Evolutionary conservation across 441 rosid species (phyloP).

Genomic region (Erodium texanum): DNA sequence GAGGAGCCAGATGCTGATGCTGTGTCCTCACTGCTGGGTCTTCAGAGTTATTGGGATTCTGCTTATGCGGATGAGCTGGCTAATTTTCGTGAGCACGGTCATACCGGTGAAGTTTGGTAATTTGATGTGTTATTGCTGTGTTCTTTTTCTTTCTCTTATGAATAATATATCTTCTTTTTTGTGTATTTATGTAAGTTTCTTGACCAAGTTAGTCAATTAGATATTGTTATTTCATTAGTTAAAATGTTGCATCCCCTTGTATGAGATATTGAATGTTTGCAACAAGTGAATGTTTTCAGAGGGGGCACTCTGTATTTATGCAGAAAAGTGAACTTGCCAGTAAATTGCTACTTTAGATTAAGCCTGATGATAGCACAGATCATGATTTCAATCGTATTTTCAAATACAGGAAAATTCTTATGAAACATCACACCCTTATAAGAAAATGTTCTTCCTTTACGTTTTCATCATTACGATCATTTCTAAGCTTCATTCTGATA

Average conservation of each 20-base stretch:
- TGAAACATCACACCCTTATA: neutral
- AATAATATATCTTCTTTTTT: neutral
- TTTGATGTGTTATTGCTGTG: slow-evolving; percentile 5
- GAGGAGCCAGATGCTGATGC: slow-evolving; percentile 82
- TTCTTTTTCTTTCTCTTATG: neutral
- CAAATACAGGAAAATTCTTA: neutral
- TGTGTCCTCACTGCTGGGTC: slow-evolving; percentile 65
- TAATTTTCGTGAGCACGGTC: slow-evolving; percentile 83
- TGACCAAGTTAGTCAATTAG: neutral
- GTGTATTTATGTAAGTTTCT: neutral
- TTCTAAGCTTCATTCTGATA: neutral
- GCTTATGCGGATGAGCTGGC: slow-evolving; percentile 80
- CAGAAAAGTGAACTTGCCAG: neutral
- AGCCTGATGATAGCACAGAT: neutral
- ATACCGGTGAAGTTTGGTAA: slow-evolving; percentile 87
- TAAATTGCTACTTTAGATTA: neutral
- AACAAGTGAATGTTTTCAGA: neutral
- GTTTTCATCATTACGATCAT: neutral
- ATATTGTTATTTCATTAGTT: neutral
- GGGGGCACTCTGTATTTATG: neutral
- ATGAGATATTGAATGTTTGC: neutral
- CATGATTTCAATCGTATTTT: neutral
- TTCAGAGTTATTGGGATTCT: slow-evolving; percentile 84
- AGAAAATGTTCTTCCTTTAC: neutral
- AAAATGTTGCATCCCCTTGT: neutral